phyloP scores from a whole-genome alignment of 352 stramenopile species.

The Phytophthora aleatoria region DNA sequence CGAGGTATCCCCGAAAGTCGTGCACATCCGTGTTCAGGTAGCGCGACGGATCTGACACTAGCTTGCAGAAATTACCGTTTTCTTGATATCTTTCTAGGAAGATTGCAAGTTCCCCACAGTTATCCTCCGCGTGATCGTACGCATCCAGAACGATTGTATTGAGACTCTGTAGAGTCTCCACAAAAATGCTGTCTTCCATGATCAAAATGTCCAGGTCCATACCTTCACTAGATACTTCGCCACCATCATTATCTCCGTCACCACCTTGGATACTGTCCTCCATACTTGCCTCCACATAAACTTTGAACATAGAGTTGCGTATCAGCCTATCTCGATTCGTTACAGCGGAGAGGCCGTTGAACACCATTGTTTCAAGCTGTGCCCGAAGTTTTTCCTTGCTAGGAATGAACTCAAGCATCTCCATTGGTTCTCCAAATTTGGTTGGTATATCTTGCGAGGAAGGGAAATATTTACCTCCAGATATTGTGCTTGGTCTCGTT shows the following conservation, averaged over 20 bases:
- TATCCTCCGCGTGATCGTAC: conserved; percentile 57
- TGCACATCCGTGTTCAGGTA: conserved; percentile 48
- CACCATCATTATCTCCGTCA: conserved; percentile 45
- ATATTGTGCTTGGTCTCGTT: conserved; percentile 8
- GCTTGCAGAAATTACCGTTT: conserved; percentile 69
- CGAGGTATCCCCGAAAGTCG: conserved; percentile 63
- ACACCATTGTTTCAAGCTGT: conserved; percentile 73
- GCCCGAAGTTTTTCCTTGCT: conserved; percentile 57
- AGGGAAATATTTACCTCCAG: not conserved
- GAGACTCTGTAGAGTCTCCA: conserved; percentile 60
- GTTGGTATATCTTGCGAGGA: not conserved
- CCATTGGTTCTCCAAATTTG: conserved; percentile 14
- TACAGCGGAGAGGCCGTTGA: conserved; percentile 67
- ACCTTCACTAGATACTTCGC: conserved; percentile 45
- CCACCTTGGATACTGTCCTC: conserved; percentile 46
- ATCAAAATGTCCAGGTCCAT: conserved; percentile 85
- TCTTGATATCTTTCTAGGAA: conserved; percentile 80
- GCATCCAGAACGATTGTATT: conserved; percentile 58
- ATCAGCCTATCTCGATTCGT: conserved; percentile 70
- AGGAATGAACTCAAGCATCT: conserved; percentile 58
- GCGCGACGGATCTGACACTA: conserved; percentile 33
- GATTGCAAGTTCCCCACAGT: conserved; percentile 58
- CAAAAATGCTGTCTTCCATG: conserved; percentile 69
- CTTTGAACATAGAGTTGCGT: conserved; percentile 64
- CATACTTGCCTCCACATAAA: conserved; percentile 64